phyloP scores from a whole-genome alignment of 768 basidiomycete species.

The Tremella yokohamensis region DNA sequence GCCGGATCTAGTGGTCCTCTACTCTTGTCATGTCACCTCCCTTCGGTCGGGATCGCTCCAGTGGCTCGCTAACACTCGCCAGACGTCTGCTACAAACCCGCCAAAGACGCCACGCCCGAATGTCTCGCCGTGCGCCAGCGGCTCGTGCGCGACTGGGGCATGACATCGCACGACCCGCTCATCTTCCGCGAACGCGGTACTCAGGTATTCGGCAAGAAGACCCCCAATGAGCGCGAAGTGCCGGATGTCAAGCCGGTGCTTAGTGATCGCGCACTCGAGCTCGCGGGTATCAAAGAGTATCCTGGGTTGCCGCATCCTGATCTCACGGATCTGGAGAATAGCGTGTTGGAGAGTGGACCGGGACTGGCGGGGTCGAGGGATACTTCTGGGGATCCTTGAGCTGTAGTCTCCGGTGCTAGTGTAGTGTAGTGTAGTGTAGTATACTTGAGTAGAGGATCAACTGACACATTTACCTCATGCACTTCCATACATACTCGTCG shows the following conservation, averaged over 20 bases:
- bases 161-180: slow-evolving; percentile 35
- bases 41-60: too few species aligned
- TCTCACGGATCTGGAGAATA: neutral
- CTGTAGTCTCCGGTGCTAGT: too few species aligned
- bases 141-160: slow-evolving; percentile 21
- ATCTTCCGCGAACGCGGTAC: slow-evolving; percentile 24
- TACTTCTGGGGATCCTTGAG: slow-evolving; percentile 1
- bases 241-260: slow-evolving; percentile 18
- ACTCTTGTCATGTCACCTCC: neutral
- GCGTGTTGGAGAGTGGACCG: neutral
- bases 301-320: neutral
- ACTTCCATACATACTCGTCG: too few species aligned
- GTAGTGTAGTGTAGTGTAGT: too few species aligned
- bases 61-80: neutral
- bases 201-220: slow-evolving; percentile 5
- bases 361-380: neutral
- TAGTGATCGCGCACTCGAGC: slow-evolving; percentile 17
- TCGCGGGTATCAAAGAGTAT: slow-evolving; percentile 28
- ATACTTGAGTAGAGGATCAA: too few species aligned
- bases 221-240: slow-evolving; percentile 15
- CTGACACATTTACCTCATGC: too few species aligned
- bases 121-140: slow-evolving; percentile 25
- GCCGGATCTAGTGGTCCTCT: neutral
- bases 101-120: slow-evolving; percentile 31
- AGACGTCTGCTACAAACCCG: slow-evolving; percentile 50